These are phyloP conservation scores for Coemansia sp. DNA, from an alignment of 192 early-diverging fungal genomes.

Conservation along the genomic window DNA sequence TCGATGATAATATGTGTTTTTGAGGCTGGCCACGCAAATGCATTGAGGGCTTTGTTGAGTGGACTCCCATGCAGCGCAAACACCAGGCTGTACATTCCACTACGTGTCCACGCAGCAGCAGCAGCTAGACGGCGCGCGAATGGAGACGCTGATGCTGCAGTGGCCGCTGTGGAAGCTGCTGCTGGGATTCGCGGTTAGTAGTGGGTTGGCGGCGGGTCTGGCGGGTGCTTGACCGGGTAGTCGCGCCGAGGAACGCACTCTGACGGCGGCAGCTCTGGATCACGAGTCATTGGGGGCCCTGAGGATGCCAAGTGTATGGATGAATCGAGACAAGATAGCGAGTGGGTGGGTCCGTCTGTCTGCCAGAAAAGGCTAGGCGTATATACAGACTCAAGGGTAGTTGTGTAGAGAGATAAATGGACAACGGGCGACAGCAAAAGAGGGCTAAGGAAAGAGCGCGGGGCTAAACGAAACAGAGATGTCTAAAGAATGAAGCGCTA, in stretches of 20 bases:
- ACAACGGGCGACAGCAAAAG: not conserved
- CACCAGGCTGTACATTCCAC: constrained; percentile 3
- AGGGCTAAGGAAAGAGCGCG: not conserved
- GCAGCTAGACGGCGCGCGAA: not conserved
- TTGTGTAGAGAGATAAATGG: not conserved
- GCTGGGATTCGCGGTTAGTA: constrained; percentile 14
- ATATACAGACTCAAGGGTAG: not conserved
- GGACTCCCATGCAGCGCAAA: constrained; percentile 1
- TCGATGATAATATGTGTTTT: not conserved
- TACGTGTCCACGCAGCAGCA: not conserved
- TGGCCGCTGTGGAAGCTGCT: not conserved
- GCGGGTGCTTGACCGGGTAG: constrained; percentile 53
- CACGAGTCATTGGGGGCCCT: constrained; percentile 1
- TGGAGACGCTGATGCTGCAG: no score
- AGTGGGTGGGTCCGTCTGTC: not conserved
- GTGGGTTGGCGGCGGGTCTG: constrained; percentile 38
- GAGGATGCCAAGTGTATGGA: not conserved
- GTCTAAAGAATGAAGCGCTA: constrained; percentile 7
- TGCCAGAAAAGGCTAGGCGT: not conserved
- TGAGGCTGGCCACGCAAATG: constrained; percentile 3
- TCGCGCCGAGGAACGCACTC: constrained; percentile 37
- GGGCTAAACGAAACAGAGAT: not conserved
- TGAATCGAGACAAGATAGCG: not conserved
- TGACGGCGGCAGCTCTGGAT: constrained; percentile 3
- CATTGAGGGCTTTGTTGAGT: constrained; percentile 3